phyloP scores from a whole-genome alignment of 2,329 filamentous ascomycete species.

The Fusarium udum region DNA sequence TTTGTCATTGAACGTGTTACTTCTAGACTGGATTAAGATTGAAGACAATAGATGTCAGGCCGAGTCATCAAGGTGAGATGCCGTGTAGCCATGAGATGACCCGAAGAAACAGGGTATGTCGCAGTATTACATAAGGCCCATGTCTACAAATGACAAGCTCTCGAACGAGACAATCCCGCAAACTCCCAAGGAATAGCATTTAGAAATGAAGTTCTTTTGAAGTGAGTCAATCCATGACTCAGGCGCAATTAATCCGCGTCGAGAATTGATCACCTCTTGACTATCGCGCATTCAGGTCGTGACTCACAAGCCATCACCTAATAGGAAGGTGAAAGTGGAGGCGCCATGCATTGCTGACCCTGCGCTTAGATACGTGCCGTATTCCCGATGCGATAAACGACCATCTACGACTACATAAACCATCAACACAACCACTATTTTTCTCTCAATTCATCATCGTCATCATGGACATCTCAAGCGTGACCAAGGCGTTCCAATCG shows the following conservation, averaged over 20 bases:
- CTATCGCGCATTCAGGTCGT: not conserved
- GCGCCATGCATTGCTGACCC: not conserved
- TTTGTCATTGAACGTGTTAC: accelerated
- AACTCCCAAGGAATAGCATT: not conserved
- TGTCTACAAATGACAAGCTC: accelerated
- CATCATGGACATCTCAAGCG: conserved; percentile 6
- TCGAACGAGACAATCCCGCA: accelerated
- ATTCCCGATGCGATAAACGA: not conserved
- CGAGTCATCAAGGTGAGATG: not conserved
- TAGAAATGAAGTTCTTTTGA: not conserved
- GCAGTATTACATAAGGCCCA: not conserved
- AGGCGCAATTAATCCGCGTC: not conserved
- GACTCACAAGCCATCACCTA: conserved; percentile 1
- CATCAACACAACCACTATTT: accelerated
- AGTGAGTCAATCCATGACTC: not conserved
- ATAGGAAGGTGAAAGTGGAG: conserved; percentile 1
- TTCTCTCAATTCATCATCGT: not conserved
- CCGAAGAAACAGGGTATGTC: not conserved
- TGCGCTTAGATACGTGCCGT: not conserved
- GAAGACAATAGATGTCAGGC: too few species aligned
- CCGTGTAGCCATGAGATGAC: not conserved
- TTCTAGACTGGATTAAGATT: too few species aligned
- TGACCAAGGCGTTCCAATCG: conserved; percentile 14
- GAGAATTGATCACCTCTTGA: not conserved
- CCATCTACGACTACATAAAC: not conserved